Evolutionary conservation across 2,329 filamentous ascomycete genomes (phyloP).

Genomic region (Chrysosporium queenslandicum): DNA sequence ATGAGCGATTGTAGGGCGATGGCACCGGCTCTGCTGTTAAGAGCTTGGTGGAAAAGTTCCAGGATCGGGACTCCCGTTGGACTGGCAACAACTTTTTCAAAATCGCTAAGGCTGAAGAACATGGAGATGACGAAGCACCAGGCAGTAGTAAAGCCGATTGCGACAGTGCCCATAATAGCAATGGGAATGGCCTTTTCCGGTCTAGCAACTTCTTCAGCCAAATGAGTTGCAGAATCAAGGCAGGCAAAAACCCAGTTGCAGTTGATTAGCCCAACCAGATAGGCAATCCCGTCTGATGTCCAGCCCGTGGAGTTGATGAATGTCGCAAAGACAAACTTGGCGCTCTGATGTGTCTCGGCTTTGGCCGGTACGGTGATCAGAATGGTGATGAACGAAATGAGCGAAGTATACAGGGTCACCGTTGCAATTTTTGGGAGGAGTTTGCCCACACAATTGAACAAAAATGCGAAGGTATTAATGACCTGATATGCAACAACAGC

Average conservation of each 20-base stretch:
- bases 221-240: constrained; percentile 42
- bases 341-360: constrained; percentile 36
- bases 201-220: constrained; percentile 42
- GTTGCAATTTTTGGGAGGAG: constrained; percentile 34
- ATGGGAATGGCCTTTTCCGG: constrained; percentile 42
- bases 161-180: constrained; percentile 42
- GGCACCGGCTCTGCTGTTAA: constrained; percentile 36
- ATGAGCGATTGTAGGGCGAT: constrained; percentile 40
- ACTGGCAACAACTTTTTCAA: constrained; percentile 33
- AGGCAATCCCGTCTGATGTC: constrained; percentile 39
- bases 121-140: constrained; percentile 42
- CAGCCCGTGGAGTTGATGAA: constrained; percentile 46
- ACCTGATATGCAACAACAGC: constrained; percentile 39
- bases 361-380: constrained; percentile 40
- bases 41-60: constrained; percentile 39
- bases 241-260: constrained; percentile 44
- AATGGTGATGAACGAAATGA: constrained; percentile 41
- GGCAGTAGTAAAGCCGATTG: constrained; percentile 42
- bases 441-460: constrained; percentile 41
- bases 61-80: constrained; percentile 40
- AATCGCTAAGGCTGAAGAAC: constrained; percentile 43
- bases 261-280: constrained; percentile 44
- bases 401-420: constrained; percentile 38
- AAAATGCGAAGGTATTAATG: constrained; percentile 40
- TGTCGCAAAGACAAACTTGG: constrained; percentile 43